Evolutionary conservation across 148 eudicot genomes (phyloP), one percentile per base, ranked within the genome.

Genomic region (Vaccinium macrocarpon): DNA sequence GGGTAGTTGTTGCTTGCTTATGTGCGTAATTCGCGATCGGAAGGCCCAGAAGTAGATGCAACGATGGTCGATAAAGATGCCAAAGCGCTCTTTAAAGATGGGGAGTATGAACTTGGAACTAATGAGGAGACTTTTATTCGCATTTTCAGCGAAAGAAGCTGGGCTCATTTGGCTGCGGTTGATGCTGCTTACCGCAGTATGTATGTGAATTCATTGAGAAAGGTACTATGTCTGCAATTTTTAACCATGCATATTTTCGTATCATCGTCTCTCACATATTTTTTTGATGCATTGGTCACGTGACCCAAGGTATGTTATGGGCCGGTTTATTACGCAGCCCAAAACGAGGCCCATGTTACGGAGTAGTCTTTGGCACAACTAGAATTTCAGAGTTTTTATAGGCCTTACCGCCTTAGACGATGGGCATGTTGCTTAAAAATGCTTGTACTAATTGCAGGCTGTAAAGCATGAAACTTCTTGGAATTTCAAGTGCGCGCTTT

Each of bases 61-160:
- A 62, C 18, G 76, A 87, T 88, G 78, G 94, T 83, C 53, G 95
- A 91, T 48, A 87, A 84, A 74, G 99, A 95, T 88, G 97, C 98
- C 80, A 95, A 85, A 81, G 83, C 88, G 56, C 94, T 96, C 53
- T 92, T 56, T 83, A 93, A 87, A 87, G 98, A 97, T n/a, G 99
- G 97, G 87, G 97, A 96, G 88, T 92, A 91, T 88, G 91, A 64
- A 81, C 12, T 90, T 76, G 99, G 98, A 84, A 96, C 97, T 53
- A 98, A 95, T 82, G 97, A 94, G 87, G 76, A 84, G 84, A 90
- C 92, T 61, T 95, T 96, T 84, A 92, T 91, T 29, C 86, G 90
- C 84, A 84, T 93, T 76, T 95, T 96, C 57, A 88, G 89, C 73
- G 93, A 92, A 89, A 91, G 97, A 86, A 95, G 98, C 82, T 78